A percentile compares a stretch with the other conserved stretches of the same genome.
phyloP scores from a whole-genome alignment of 2,329 filamentous ascomycete species.

The Diplodia scrobiculata region DNA sequence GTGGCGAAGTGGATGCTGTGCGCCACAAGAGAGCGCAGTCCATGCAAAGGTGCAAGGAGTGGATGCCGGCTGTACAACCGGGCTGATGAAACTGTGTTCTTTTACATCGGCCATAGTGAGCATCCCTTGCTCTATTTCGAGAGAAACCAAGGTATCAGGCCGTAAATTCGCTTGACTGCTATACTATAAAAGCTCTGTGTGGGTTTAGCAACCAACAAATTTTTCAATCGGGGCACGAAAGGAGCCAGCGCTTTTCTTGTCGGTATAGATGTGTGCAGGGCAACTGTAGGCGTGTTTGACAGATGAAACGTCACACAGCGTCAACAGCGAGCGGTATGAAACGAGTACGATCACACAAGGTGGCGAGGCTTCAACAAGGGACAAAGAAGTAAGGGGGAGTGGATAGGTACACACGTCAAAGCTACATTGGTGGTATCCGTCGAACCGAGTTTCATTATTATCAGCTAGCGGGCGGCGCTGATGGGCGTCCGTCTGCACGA shows the following conservation, averaged over 20 bases:
- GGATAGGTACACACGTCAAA: background rate
- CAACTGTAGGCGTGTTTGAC: background rate
- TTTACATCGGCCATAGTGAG: background rate
- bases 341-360: background rate
- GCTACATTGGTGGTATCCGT: background rate
- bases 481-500: background rate
- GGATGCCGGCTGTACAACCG: background rate
- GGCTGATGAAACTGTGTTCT: background rate
- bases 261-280: too few species aligned
- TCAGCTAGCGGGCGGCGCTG: background rate
- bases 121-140: background rate
- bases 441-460: slow-evolving; percentile 13
- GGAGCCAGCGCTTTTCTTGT: background rate
- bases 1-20: background rate
- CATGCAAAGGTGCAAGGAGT: background rate
- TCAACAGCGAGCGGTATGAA: background rate
- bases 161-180: background rate
- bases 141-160: background rate
- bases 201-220: background rate
- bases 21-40: background rate
- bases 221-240: background rate
- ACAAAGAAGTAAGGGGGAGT: background rate
- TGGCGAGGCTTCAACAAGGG: slow-evolving; percentile 2
- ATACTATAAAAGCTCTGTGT: background rate
- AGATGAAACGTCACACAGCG: slow-evolving; percentile 1